Evolutionary conservation across 1,284 basidiomycete genomes (phyloP).

Genomic region (Trametes polyzona): DNA sequence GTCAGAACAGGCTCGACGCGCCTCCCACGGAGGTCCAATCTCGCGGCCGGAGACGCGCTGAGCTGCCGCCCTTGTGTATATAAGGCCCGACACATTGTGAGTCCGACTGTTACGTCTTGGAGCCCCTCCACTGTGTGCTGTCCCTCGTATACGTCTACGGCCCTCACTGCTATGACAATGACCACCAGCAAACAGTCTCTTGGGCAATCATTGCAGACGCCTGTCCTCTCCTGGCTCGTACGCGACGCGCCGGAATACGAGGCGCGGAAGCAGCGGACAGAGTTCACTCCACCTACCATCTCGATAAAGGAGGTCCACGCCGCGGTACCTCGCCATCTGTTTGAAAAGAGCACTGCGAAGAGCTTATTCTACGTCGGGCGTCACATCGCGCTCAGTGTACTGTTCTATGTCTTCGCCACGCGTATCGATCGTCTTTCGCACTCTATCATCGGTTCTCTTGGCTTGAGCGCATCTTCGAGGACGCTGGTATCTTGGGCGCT

Average conservation of each 20-base stretch:
- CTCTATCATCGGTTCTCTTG: not conserved
- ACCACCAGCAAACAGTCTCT: not conserved
- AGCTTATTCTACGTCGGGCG: slow-evolving; percentile 45
- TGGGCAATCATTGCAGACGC: not conserved
- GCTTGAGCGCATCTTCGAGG: not conserved
- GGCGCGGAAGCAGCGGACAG: slow-evolving; percentile 24
- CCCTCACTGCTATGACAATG: not conserved
- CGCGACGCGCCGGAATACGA: slow-evolving; percentile 34
- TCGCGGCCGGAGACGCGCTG: no score
- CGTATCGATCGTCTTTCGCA: slow-evolving; percentile 25
- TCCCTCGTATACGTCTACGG: no score
- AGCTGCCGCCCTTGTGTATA: not conserved
- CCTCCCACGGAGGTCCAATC: no score
- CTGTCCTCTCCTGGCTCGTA: slow-evolving; percentile 14
- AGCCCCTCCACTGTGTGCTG: no score
- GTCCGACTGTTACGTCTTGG: no score
- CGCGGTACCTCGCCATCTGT: slow-evolving; percentile 52
- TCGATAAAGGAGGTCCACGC: slow-evolving; percentile 50
- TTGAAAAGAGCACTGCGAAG: slow-evolving; percentile 52
- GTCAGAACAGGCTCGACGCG: not conserved
- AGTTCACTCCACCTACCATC: slow-evolving; percentile 43
- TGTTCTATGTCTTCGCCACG: slow-evolving; percentile 30
- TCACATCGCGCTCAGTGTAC: slow-evolving; percentile 34
- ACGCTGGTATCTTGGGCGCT: slow-evolving; percentile 14
- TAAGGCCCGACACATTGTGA: no score